Base-by-base conservation (phyloP, 306 rosid genomes). In the Rosa lucieae region DNA sequence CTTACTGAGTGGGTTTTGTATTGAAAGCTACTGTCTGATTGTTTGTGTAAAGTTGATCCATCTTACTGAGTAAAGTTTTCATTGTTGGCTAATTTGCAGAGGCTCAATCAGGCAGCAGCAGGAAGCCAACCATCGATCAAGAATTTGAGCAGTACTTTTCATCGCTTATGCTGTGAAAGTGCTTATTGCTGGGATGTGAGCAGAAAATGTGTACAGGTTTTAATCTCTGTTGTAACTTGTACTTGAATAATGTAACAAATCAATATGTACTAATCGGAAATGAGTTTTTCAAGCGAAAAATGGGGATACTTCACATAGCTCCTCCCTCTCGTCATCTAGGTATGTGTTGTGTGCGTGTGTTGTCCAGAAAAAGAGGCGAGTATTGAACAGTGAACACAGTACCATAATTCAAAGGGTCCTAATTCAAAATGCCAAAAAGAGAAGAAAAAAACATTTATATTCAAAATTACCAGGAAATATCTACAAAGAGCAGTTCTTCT, bases 71-170 rank as follows among this genome's bases (percentile, higher is more conserved):
- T 18, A 18, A 12, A 18, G 35, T 46, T 56, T 66, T 72, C 66
- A 0, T 58, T 74, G 11, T 84, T 84, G 82, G 80, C 58, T 67
- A 8, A 37, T 71, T 75, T 87, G 89, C 92, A 94, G 95, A 92
- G 79, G 90, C 78, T 85, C 82, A 89, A 85, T 86, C 97, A 32
- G 84, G 58, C 43, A 7, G 74, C 67, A 40, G 72, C 68, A 86
- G 87, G 87, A 75, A 82, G 63, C 95, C 99, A n/a, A 94, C 99
- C 13, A 94, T 92, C 59, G 97, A 94, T 85, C 91, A 89, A 84
- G 99, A 94, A 78, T 94, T 94, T 46, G 99, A 92, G 89, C 79
- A 94, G 89, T 91, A 88, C 86, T 94, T 94, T 84, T 94, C 99
- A 5, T 79, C 51, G 90, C 92, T 94, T 44, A 88, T 92, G 99